Evolutionary conservation across 106 monocot species (phyloP).

Genomic region (Cymbidium sinense): DNA sequence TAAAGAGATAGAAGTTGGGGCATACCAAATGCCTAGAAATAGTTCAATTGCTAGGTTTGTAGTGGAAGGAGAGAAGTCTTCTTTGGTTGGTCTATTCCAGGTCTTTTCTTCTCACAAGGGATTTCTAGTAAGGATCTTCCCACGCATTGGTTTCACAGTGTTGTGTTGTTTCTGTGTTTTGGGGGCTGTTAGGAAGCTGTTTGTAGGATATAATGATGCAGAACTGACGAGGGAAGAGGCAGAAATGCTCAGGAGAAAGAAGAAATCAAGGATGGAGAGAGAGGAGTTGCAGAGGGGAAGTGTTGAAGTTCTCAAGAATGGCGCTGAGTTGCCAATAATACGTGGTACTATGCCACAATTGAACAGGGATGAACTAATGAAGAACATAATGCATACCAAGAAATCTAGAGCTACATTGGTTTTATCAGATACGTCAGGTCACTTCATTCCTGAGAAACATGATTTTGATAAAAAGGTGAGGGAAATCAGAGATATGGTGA

Average conservation of each 20-base stretch:
- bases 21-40: constrained; percentile 21
- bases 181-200: constrained; percentile 22
- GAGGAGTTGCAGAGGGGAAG: constrained; percentile 29
- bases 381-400: constrained; percentile 30
- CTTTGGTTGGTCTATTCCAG: constrained; percentile 16
- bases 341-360: constrained; percentile 36
- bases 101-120: not conserved
- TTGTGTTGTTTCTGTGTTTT: constrained; percentile 37
- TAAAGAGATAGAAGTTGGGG: constrained; percentile 35
- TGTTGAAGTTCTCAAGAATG: constrained; percentile 39
- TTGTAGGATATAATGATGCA: constrained; percentile 19
- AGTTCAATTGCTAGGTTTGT: constrained; percentile 44
- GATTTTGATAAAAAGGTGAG: constrained; percentile 52
- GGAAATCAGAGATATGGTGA: constrained; percentile 58
- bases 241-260: constrained; percentile 80
- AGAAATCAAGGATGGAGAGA: constrained; percentile 50
- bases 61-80: constrained; percentile 24
- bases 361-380: constrained; percentile 52
- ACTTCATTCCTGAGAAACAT: not conserved
- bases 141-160: constrained; percentile 19
- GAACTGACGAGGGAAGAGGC: constrained; percentile 39
- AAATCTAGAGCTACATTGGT: constrained; percentile 2
- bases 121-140: constrained; percentile 20
- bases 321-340: constrained; percentile 10
- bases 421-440: not conserved